Base-by-base conservation (phyloP, 176 grass and related monocot species). In the Hyparrhenia diplandra region DNA sequence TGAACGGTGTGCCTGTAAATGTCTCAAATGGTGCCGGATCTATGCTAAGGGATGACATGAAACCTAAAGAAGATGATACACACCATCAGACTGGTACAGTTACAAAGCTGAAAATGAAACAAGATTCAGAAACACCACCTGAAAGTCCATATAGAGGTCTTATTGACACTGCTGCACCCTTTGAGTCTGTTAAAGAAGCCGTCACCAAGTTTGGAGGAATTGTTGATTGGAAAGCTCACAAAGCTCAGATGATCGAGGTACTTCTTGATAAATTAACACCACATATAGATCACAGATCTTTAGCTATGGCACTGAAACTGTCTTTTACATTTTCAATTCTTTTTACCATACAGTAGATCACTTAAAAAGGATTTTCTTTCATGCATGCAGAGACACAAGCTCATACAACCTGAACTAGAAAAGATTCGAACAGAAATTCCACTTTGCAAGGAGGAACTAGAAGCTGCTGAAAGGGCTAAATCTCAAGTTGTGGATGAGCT, bases 221-320 rank as follows among this genome's bases (percentile, higher is more conserved):
- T 72, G 87, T 92, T 64, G 95, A 98, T 86, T 98, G 95, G 95
- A 98, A 98, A 94, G 90, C 92, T 87, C 90, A 98, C 78, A 92
- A 85, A 86, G 64, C 76, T 88, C 90, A 89, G 67, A 87, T 91
- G 64, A 65, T 98, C 13, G 95, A 94, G 95, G 95, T 94, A 91
- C n/a, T 57, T 75, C 23, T 78, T 66, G n/a, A 82, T 74, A 78
- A n/a, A 64, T 80, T 88, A 76, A 58, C 60, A 70, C 31, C 78
- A 10, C 68, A 52, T 63, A 49, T 29, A 32, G 8, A 61, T 74
- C 41, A 83, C 24, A 70, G 21, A 36, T 13, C 62, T 64, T n/a
- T 71, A 57, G 12, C 59, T 20, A 2, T 18, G 14, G 27, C 71
- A 31, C 10, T 85, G 76, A 55, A 64, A 30, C 43, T 24, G 13